A percentile compares a stretch with the other conserved stretches of the same genome.
phyloP scores from a whole-genome alignment of 768 basidiomycete genomes.

The Calocera cornea region DNA sequence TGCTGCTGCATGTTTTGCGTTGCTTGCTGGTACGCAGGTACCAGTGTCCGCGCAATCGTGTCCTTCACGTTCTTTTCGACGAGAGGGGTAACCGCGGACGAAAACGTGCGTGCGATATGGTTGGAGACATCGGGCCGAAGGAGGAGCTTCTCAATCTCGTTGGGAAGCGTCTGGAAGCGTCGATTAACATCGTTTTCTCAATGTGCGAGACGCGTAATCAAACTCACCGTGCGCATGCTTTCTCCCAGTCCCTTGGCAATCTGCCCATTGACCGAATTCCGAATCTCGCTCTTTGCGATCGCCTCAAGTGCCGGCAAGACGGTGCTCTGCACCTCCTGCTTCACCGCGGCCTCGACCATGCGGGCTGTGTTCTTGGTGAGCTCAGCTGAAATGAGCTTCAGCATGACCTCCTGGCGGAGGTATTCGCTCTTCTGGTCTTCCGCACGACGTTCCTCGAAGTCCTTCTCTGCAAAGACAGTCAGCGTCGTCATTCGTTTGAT shows the following conservation, averaged over 20 bases:
- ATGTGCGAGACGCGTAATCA: background rate
- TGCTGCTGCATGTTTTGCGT: slow-evolving; percentile 70
- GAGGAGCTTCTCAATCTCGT: slow-evolving; percentile 66
- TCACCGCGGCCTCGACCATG: slow-evolving; percentile 80
- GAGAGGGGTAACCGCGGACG: slow-evolving; percentile 55
- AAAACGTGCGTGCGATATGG: slow-evolving; percentile 63
- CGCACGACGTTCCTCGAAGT: slow-evolving; percentile 65
- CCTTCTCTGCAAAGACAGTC: slow-evolving; percentile 46
- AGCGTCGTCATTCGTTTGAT: slow-evolving; percentile 8
- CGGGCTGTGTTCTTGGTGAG: slow-evolving; percentile 77
- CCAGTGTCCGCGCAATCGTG: slow-evolving; percentile 52
- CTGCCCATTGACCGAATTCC: slow-evolving; percentile 61
- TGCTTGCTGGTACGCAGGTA: slow-evolving; percentile 64
- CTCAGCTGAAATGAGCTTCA: slow-evolving; percentile 77
- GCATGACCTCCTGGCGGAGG: slow-evolving; percentile 72
- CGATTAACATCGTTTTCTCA: background rate
- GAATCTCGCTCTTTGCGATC: slow-evolving; percentile 72
- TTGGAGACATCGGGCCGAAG: slow-evolving; percentile 60
- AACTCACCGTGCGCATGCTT: slow-evolving; percentile 57
- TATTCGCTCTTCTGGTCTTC: slow-evolving; percentile 72
- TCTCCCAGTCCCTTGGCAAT: slow-evolving; percentile 60
- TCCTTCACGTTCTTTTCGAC: slow-evolving; percentile 77
- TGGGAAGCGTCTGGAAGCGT: slow-evolving; percentile 48
- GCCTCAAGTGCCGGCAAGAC: slow-evolving; percentile 70
- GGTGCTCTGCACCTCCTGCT: slow-evolving; percentile 68